These are phyloP conservation scores for Penicillium riverlandense DNA, from an alignment of 495 filamentous ascomycete genomes.

Conservation along the genomic window DNA sequence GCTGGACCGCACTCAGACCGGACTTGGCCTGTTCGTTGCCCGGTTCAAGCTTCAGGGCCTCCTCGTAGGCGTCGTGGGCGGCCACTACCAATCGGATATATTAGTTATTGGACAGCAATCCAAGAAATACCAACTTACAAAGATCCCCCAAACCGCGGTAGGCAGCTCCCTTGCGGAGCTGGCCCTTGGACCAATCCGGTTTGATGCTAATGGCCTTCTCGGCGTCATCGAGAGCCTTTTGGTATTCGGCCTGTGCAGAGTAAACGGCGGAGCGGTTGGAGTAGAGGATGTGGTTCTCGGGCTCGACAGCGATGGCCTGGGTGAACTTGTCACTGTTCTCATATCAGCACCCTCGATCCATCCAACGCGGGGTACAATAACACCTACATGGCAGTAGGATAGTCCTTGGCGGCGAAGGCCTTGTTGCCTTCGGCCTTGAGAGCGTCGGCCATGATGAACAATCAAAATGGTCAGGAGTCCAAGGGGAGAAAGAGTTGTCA, in stretches of 20 bases:
- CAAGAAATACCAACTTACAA: conserved; percentile 32
- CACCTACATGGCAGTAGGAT: conserved; percentile 86
- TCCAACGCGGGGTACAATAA: conserved; percentile 24
- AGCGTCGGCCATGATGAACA: conserved; percentile 43
- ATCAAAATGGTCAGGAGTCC: conserved; percentile 1
- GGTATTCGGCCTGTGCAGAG: conserved; percentile 80
- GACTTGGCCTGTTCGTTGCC: conserved; percentile 88
- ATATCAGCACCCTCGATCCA: conserved; percentile 7
- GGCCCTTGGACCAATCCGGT: conserved; percentile 97
- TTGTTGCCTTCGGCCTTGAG: conserved; percentile 97
- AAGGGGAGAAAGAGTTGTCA: conserved; percentile 4
- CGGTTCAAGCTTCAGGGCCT: conserved; percentile 85
- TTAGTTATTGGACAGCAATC: too few relatives aligned
- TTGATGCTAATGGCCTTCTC: conserved; percentile 89
- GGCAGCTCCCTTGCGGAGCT: conserved; percentile 85
- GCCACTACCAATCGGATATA: conserved; percentile 42
- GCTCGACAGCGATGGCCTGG: conserved; percentile 83
- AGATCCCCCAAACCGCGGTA: conserved; percentile 82
- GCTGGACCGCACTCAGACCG: conserved; percentile 71
- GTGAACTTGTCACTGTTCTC: conserved; percentile 77
- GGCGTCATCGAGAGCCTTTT: conserved; percentile 80
- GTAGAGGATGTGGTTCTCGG: conserved; percentile 90
- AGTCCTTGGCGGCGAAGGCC: conserved; percentile 94
- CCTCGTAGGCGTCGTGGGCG: conserved; percentile 82
- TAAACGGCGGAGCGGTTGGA: conserved; percentile 97